Conservation (phyloP, 352 stramenopile genomes). For the Blastocystis sp. region DNA sequence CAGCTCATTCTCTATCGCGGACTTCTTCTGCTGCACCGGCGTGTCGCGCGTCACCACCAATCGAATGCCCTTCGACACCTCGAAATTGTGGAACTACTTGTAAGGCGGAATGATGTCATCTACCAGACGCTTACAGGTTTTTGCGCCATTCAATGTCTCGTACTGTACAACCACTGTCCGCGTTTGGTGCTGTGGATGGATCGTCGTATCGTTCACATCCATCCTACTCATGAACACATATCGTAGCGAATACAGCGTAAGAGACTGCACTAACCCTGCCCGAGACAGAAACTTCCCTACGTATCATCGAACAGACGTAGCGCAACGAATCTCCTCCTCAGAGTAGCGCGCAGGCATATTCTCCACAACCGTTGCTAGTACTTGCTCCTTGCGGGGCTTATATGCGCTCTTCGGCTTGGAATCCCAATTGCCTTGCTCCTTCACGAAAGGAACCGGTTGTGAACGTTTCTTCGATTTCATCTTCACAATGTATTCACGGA, state of each 20-base stretch:
- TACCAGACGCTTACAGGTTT: slow-evolving; percentile 38
- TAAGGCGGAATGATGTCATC: not conserved
- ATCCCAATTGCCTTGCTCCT: not conserved
- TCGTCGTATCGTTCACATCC: slow-evolving; percentile 29
- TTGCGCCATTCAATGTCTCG: slow-evolving; percentile 4
- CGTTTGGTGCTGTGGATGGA: slow-evolving; percentile 5
- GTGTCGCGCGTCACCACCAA: slow-evolving; percentile 18
- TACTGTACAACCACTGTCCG: slow-evolving; percentile 44
- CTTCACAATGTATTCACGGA: slow-evolving; percentile 4
- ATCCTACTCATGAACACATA: not conserved
- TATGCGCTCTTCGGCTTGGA: too few species aligned
- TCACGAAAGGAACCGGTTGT: not conserved
- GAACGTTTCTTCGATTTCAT: not conserved
- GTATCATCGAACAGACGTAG: not conserved
- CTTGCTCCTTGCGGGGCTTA: not conserved
- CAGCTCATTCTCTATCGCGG: not conserved
- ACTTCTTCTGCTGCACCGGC: not conserved
- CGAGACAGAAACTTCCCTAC: slow-evolving; percentile 48
- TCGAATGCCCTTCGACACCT: slow-evolving; percentile 31
- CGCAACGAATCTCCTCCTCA: slow-evolving; percentile 2
- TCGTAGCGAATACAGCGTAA: not conserved
- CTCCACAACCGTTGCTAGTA: slow-evolving; percentile 7
- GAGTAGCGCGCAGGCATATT: slow-evolving; percentile 39
- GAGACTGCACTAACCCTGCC: not conserved
- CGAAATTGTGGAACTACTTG: slow-evolving; percentile 26